Conservation (phyloP, 169 alveolate species). For the Cytauxzoon felis region DNA sequence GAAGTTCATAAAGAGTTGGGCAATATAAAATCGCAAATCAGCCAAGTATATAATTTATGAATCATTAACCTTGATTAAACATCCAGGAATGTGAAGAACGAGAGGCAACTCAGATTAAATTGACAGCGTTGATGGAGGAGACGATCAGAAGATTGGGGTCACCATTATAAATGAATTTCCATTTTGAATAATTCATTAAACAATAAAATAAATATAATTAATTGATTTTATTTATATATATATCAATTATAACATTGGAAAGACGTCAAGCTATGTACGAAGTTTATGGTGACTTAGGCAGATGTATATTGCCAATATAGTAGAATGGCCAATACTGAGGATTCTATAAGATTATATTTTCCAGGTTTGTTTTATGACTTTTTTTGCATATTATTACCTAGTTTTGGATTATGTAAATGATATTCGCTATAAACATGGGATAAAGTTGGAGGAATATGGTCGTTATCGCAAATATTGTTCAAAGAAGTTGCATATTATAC, state of each 20-base stretch:
- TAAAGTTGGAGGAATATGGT: slow-evolving; percentile 49
- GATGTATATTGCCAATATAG: not conserved
- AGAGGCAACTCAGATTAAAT: slow-evolving; percentile 35
- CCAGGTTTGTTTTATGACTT: slow-evolving; percentile 21
- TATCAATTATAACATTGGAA: no score
- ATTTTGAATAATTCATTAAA: not conserved
- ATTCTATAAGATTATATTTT: slow-evolving; percentile 1
- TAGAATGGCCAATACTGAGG: not conserved
- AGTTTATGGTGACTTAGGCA: not conserved
- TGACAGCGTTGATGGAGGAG: slow-evolving; percentile 54
- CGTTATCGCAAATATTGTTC: slow-evolving; percentile 56
- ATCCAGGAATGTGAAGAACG: slow-evolving; percentile 62
- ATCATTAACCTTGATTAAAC: not conserved
- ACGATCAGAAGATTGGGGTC: slow-evolving; percentile 54
- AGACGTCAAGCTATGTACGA: not conserved
- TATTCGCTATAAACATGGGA: slow-evolving; percentile 59
- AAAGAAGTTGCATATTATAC: slow-evolving; percentile 28
- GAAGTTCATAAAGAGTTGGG: slow-evolving; percentile 19
- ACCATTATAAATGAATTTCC: slow-evolving; percentile 30
- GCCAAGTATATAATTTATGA: not conserved
- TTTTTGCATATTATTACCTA: not conserved
- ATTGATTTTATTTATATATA: no score
- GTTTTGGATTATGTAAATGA: slow-evolving; percentile 54
- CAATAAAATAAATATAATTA: no score
- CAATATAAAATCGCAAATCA: slow-evolving; percentile 16